Base-by-base conservation (phyloP, 2,329 filamentous ascomycete species). In the Stagonosporopsis chrysanthemi region DNA sequence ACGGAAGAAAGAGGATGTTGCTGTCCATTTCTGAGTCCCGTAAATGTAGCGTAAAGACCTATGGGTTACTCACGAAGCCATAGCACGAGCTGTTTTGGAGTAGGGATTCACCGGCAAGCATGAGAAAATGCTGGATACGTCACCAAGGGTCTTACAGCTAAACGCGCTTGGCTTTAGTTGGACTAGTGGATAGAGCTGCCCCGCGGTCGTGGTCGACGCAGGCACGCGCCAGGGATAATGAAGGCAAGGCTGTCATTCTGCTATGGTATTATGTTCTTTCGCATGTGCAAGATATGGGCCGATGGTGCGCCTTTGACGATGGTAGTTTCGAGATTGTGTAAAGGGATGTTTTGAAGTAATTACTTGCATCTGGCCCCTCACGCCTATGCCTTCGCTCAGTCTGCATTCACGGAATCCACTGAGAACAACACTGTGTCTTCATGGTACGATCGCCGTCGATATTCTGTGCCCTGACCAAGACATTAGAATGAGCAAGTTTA, bases 1-100 rank as follows among this genome's bases (percentile, higher is more conserved):
- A 98, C 8, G 94, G 93, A 61, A 97, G 83, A 74, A 88, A 87
- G 53, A 96, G 84, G 62, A 90, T 87, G 75, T 88, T 89, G 50
- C 78, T 79, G 58, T 51, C 31, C 64, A 74, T 67, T 4, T 47
- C 11, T 50, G 42, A 56, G 35, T 42, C 12, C 29, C 44, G n/a
- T 22, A 33, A 7, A 8, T 17, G 6, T 22, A 3, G 36, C 9
- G 6, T 17, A 23, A 6, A 8, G 11, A 7, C 17, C 40, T 33
- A 1, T 6, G n/a, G 11, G 28, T 26, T 22, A 64, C 68, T 63
- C 56, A 73, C 69, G 68, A 71, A 43, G 66, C 65, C 69, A 72
- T 73, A 51, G 33, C 38, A 33, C 39, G 28, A 33, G 36, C 43
- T 49, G 57, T 45, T 57, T 56, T 45, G 56, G 49, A 68, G 60